Percentiles rank a stretch among this genome's conserved stretches.
These are phyloP conservation scores for Cubamyces lactineus DNA, from an alignment of 768 basidiomycete species.

Conservation along the genomic window DNA sequence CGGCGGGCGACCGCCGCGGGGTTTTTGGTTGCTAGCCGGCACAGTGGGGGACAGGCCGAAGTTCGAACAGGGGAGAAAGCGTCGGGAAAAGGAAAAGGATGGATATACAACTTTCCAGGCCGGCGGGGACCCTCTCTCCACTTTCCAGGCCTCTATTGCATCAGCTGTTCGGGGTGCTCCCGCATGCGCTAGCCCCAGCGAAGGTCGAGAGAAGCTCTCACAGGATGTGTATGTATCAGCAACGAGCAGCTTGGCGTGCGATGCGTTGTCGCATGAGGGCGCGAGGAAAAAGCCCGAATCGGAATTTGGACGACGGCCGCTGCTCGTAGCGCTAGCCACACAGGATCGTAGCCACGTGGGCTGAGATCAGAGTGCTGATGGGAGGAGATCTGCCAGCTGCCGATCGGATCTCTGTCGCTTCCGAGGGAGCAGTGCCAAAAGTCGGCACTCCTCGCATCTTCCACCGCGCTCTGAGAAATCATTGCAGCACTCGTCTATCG, in stretches of 20 bases:
- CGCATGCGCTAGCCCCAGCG: background rate
- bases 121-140: background rate
- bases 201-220: background rate
- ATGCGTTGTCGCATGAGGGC: background rate
- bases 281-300: background rate
- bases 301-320: background rate
- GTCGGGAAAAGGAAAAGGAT: slow-evolving; percentile 2
- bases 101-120: slow-evolving; percentile 3
- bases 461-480: background rate
- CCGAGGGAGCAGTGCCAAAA: background rate
- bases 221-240: background rate
- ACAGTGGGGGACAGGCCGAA: background rate
- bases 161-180: background rate
- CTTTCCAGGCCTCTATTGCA: background rate
- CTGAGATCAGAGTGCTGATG: background rate
- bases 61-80: background rate
- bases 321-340: background rate
- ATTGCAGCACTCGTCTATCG: too few species aligned
- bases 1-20: background rate
- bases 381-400: background rate
- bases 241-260: background rate
- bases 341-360: slow-evolving; percentile 11
- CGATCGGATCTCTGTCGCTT: slow-evolving; percentile 5
- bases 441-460: background rate
- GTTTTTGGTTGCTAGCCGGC: slow-evolving; percentile 9